phyloP scores from a whole-genome alignment of 1,284 basidiomycete genomes.

The Tilletia caries region DNA sequence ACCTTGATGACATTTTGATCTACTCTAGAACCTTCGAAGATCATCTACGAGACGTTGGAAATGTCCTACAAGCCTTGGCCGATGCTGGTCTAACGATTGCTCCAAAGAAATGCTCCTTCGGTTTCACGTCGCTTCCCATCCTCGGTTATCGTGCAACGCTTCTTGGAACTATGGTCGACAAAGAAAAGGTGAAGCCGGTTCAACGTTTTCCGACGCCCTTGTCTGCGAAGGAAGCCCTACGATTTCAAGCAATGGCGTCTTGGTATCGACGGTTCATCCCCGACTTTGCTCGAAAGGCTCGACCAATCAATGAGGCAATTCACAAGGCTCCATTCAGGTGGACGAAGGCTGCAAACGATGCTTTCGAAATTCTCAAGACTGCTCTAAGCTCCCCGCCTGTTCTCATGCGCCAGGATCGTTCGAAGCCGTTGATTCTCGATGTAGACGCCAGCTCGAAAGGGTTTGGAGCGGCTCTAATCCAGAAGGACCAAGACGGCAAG shows the following conservation, averaged over 20 bases:
- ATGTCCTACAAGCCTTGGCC: not conserved
- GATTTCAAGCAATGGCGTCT: not conserved
- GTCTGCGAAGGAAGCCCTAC: not conserved
- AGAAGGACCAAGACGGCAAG: not conserved
- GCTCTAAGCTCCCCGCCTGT: not conserved
- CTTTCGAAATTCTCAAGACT: not conserved
- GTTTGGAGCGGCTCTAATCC: not conserved
- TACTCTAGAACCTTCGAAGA: not conserved
- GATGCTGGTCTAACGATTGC: not conserved
- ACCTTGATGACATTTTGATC: constrained; percentile 11
- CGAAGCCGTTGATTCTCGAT: not conserved
- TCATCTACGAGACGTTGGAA: not conserved
- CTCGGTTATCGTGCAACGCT: too few relatives aligned
- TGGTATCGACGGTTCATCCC: not conserved
- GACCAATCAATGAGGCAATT: not conserved
- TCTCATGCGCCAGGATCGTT: not conserved
- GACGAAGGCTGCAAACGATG: not conserved
- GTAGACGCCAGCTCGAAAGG: not conserved
- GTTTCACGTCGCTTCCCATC: not conserved
- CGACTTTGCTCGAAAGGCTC: not conserved
- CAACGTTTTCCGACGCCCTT: not conserved
- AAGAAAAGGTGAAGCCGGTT: not conserved
- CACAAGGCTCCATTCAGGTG: not conserved
- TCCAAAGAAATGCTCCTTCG: not conserved
- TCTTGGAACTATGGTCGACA: not conserved